phyloP scores from a whole-genome alignment of 352 stramenopile genomes.

The Pythium volutum region DNA sequence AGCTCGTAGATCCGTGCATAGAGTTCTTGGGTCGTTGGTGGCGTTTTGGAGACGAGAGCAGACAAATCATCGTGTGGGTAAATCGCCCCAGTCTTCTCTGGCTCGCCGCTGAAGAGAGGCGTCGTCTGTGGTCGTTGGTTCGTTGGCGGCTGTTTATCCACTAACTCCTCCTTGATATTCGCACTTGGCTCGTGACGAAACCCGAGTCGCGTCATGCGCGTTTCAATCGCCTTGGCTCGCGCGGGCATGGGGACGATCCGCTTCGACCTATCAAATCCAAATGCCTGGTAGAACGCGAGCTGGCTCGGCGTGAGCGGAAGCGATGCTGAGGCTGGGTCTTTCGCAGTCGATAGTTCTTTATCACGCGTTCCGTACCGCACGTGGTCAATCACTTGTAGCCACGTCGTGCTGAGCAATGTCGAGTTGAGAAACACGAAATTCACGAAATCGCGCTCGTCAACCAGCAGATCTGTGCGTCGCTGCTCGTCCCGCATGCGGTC shows the following conservation, averaged over 20 bases:
- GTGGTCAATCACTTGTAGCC: slow-evolving; percentile 47
- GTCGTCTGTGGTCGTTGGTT: slow-evolving; percentile 7
- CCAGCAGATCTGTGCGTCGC: slow-evolving; percentile 34
- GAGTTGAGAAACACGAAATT: slow-evolving; percentile 65
- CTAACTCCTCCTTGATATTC: slow-evolving; percentile 10
- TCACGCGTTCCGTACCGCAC: slow-evolving; percentile 35
- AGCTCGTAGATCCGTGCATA: slow-evolving; percentile 64
- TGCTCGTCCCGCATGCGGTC: slow-evolving; percentile 37
- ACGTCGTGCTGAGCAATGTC: slow-evolving; percentile 37
- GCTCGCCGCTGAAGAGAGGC: not conserved
- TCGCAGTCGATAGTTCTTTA: not conserved
- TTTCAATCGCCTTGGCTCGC: slow-evolving; percentile 42
- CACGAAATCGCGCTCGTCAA: slow-evolving; percentile 46
- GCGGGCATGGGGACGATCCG: slow-evolving; percentile 30
- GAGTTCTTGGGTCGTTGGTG: slow-evolving; percentile 32
- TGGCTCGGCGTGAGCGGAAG: slow-evolving; percentile 8
- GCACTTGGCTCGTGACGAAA: slow-evolving; percentile 36
- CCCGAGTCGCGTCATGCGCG: slow-evolving; percentile 36
- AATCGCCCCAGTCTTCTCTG: not conserved
- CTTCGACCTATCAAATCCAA: slow-evolving; percentile 24
- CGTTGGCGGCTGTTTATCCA: not conserved
- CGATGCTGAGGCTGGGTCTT: not conserved
- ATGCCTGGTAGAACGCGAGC: slow-evolving; percentile 35
- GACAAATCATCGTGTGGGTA: not conserved
- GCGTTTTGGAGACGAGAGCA: slow-evolving; percentile 1